A percentile compares a stretch with the other conserved stretches of the same genome.
Conservation (phyloP, 805 yeast species). For the Wickerhamiella australiensis region DNA sequence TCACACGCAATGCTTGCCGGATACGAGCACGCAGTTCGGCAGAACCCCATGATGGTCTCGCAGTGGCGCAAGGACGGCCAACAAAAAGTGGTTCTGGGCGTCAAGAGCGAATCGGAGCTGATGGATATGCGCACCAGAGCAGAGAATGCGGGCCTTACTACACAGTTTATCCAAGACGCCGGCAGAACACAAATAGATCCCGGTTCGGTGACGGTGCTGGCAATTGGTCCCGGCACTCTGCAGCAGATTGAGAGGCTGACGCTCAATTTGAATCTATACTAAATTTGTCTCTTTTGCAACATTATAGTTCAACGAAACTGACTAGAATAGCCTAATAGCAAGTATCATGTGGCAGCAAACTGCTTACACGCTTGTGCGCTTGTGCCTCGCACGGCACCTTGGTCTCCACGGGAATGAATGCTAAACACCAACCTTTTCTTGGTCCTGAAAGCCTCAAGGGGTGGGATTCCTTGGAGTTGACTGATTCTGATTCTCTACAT, state of each 20-base stretch:
- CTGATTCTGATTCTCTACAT: no score
- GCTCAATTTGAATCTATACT: constrained; percentile 62
- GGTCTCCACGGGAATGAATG: no score
- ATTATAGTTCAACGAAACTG: no score
- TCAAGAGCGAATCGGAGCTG: constrained; percentile 51
- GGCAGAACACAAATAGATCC: constrained; percentile 95
- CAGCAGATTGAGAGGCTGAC: constrained; percentile 69
- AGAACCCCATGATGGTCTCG: constrained; percentile 49
- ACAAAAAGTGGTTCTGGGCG: constrained; percentile 74
- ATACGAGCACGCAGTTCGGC: constrained; percentile 46
- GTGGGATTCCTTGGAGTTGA: no score
- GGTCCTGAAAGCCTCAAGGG: no score
- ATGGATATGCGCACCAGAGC: constrained; percentile 71
- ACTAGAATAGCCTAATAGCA: no score
- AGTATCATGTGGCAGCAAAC: no score
- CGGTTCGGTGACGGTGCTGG: constrained; percentile 90
- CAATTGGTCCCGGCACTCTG: constrained; percentile 92
- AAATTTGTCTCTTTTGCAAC: no score
- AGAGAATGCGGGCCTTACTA: constrained; percentile 61
- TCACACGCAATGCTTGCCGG: constrained; percentile 94
- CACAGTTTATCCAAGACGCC: constrained; percentile 82
- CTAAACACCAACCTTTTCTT: no score
- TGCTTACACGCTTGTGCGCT: no score
- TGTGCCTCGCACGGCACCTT: no score
- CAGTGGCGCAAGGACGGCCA: constrained; percentile 83